Evolutionary conservation across 805 yeast genomes (phyloP).

Genomic region (Pichia sporocuriosa): DNA sequence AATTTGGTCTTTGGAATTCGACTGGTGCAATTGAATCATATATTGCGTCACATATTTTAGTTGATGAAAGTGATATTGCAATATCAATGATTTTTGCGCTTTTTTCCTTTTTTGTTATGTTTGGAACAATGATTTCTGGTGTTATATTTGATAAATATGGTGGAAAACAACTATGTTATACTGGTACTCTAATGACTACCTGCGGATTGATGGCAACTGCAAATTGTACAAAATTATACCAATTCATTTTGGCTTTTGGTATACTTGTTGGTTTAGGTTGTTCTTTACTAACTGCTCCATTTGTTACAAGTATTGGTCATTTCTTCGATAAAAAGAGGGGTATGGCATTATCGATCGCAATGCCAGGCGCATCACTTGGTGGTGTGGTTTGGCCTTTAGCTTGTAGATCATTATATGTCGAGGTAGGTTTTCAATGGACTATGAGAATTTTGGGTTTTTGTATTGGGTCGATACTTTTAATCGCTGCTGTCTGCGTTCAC

Average conservation of each 20-base stretch:
- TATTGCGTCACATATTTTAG: conserved; percentile 46
- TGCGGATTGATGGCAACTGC: conserved; percentile 41
- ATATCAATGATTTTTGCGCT: conserved; percentile 71
- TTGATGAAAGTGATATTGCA: conserved; percentile 34
- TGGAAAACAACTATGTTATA: conserved; percentile 31
- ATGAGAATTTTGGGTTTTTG: conserved; percentile 46
- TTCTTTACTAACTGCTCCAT: conserved; percentile 38
- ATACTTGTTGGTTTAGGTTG: conserved; percentile 39
- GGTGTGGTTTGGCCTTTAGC: conserved; percentile 51
- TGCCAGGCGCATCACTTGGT: conserved; percentile 53
- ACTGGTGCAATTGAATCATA: conserved; percentile 65
- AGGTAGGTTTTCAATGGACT: conserved; percentile 56
- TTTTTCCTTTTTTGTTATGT: conserved; percentile 36
- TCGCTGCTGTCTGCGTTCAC: conserved; percentile 30
- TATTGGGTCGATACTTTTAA: conserved; percentile 27
- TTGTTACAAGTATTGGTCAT: conserved; percentile 49
- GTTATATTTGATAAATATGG: conserved; percentile 42
- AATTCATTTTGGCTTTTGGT: conserved; percentile 48
- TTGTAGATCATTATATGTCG: conserved; percentile 41
- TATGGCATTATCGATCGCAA: conserved; percentile 53
- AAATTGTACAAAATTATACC: conserved; percentile 37
- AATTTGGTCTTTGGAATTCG: conserved; percentile 61
- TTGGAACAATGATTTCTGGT: conserved; percentile 38
- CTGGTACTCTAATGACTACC: conserved; percentile 32
- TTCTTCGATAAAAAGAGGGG: conserved; percentile 56